A percentile compares a stretch with the other conserved stretches of the same genome.
Evolutionary conservation across 2,329 filamentous ascomycete species (phyloP).

Genomic region (Apiospora pterosperma): DNA sequence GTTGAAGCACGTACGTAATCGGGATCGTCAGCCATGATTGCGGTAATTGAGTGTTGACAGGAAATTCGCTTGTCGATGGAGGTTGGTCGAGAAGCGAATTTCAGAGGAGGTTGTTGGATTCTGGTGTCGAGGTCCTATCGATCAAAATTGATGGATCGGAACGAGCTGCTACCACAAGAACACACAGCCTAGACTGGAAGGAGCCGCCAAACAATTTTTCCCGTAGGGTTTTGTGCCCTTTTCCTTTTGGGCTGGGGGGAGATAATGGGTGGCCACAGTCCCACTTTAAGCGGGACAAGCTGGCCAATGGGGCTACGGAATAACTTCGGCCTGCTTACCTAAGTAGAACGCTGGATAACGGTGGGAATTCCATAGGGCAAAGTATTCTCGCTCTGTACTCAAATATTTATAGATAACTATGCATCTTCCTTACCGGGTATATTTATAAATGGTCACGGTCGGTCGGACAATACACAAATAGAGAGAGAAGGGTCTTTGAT

Average conservation of each 20-base stretch:
- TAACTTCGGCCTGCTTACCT: not conserved
- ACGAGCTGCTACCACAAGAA: slow-evolving; percentile 11
- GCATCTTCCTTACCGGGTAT: not conserved
- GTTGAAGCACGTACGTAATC: slow-evolving; percentile 70
- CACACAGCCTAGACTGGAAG: slow-evolving; percentile 9
- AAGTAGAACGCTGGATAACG: no score
- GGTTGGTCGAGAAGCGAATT: slow-evolving; percentile 39
- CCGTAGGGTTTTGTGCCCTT: slow-evolving; percentile 6
- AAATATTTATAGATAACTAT: not conserved
- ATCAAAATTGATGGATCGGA: slow-evolving; percentile 12
- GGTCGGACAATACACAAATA: no score
- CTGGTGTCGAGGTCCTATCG: slow-evolving; percentile 14
- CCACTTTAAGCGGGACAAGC: not conserved
- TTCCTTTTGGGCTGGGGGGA: not conserved
- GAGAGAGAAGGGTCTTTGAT: no score
- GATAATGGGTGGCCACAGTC: not conserved
- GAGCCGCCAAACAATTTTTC: not conserved
- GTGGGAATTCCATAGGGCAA: no score
- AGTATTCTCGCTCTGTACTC: no score
- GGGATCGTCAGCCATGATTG: slow-evolving; percentile 72
- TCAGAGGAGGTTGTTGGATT: slow-evolving; percentile 15
- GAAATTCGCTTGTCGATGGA: slow-evolving; percentile 42
- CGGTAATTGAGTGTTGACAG: slow-evolving; percentile 36
- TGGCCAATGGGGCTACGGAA: not conserved
- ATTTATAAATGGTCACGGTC: no score